phyloP scores from a whole-genome alignment of 169 alveolate genomes.

The Eimeria acervulina region DNA sequence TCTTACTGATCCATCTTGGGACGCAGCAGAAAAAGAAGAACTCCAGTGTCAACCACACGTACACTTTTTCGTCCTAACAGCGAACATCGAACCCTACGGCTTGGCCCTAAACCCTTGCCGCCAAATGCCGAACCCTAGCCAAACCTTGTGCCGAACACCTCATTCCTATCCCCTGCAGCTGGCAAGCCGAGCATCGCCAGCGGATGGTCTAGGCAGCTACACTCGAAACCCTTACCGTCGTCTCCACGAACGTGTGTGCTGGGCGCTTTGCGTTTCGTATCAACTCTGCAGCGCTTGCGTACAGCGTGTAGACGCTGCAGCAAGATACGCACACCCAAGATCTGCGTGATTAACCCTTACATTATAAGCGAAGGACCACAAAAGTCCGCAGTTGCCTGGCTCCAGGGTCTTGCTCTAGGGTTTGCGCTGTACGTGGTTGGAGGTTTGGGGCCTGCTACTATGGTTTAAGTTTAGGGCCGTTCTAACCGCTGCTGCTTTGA shows the following conservation, averaged over 20 bases:
- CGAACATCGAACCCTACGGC: neutral
- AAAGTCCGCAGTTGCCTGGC: neutral
- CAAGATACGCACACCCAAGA: neutral
- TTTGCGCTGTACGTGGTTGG: neutral
- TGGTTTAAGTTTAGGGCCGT: neutral
- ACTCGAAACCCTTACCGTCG: conserved; percentile 48
- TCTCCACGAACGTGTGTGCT: conserved; percentile 75
- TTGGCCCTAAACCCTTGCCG: neutral
- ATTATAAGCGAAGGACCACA: neutral
- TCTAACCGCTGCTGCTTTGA: conserved; percentile 68
- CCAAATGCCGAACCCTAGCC: neutral
- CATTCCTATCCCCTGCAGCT: neutral
- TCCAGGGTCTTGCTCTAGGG: neutral
- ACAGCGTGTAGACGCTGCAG: conserved; percentile 45
- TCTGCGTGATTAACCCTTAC: neutral
- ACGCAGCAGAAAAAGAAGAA: conserved; percentile 78
- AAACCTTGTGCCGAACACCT: neutral
- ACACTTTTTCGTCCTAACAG: conserved; percentile 73
- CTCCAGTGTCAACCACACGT: conserved; percentile 82
- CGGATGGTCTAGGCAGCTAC: neutral
- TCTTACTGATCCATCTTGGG: conserved; percentile 84
- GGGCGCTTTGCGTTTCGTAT: conserved; percentile 74
- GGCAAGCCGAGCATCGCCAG: neutral
- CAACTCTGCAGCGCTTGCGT: conserved; percentile 64
- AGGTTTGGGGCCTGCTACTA: neutral